phyloP scores from a whole-genome alignment of 1,139 yeast genomes.

The Kurtzmaniella quercitrusa region DNA sequence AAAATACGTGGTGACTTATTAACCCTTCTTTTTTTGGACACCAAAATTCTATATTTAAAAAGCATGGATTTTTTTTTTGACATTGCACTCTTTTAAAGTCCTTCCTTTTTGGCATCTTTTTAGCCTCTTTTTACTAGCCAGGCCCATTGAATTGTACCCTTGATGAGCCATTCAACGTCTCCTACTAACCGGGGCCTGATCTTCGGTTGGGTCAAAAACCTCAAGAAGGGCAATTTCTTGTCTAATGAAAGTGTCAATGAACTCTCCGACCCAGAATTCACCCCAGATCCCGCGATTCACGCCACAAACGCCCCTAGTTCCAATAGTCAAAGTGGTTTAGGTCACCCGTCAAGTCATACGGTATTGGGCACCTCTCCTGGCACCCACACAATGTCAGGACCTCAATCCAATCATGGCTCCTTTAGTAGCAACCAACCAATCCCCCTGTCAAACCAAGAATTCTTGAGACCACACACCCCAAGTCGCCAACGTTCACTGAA shows the following conservation, averaged over 20 bases:
- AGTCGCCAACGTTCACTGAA: slow-evolving; percentile 49
- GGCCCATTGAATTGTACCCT: background rate
- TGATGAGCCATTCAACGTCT: slow-evolving; percentile 41
- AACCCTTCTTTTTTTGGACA: background rate
- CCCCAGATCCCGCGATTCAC: slow-evolving; percentile 23
- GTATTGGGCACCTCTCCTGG: background rate
- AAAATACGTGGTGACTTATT: too few relatives aligned
- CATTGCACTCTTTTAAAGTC: background rate
- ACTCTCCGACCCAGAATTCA: slow-evolving; percentile 28
- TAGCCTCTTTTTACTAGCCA: background rate
- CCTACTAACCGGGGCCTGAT: slow-evolving; percentile 40
- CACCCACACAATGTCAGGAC: background rate
- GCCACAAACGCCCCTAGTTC: slow-evolving; percentile 13
- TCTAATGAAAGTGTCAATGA: slow-evolving; percentile 42
- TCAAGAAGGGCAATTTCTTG: slow-evolving; percentile 35
- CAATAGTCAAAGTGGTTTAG: background rate
- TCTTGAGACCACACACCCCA: slow-evolving; percentile 39
- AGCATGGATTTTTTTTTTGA: background rate
- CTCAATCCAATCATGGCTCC: background rate
- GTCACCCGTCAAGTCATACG: background rate
- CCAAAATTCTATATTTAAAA: background rate
- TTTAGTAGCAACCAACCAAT: background rate
- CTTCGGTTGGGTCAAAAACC: slow-evolving; percentile 47
- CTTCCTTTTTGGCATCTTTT: background rate
- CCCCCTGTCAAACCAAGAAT: slow-evolving; percentile 18